Evolutionary conservation across 495 filamentous ascomycete genomes (phyloP).

Genomic region (Extremus antarcticus): DNA sequence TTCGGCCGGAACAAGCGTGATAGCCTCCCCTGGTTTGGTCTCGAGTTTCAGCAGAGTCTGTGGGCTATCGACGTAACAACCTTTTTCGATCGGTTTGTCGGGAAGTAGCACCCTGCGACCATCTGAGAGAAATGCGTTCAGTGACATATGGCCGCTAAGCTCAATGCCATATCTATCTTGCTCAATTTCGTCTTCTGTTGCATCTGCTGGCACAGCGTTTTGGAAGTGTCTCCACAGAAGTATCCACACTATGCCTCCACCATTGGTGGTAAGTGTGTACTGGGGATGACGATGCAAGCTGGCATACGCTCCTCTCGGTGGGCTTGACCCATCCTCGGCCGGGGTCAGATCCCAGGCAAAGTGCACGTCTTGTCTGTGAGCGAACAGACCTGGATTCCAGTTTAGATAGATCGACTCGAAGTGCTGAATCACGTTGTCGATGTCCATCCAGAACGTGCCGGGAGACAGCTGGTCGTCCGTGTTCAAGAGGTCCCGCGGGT

Average conservation of each 20-base stretch:
- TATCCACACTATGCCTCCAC: conserved; percentile 62
- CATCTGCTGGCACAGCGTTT: conserved; percentile 14
- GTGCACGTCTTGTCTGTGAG: conserved; percentile 71
- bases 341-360: conserved; percentile 71
- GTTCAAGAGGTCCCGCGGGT: conserved; percentile 16
- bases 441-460: conserved; percentile 85
- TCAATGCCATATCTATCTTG: conserved; percentile 9
- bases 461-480: conserved; percentile 33
- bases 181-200: conserved; percentile 15
- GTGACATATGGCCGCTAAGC: conserved; percentile 66
- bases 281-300: conserved; percentile 45
- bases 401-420: conserved; percentile 95
- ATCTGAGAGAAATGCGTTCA: conserved; percentile 65
- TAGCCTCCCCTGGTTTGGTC: conserved; percentile 39
- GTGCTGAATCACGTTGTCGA: conserved; percentile 72
- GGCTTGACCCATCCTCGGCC: conserved; percentile 42
- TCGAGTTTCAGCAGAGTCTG: conserved; percentile 76
- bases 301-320: conserved; percentile 8
- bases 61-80: conserved; percentile 85
- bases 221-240: conserved; percentile 75
- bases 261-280: conserved; percentile 52
- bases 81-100: conserved; percentile 54
- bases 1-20: conserved; percentile 71
- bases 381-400: conserved; percentile 87
- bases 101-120: conserved; percentile 64